Conservation (phyloP, 2,329 filamentous ascomycete genomes). For the Ascochyta pisi region DNA sequence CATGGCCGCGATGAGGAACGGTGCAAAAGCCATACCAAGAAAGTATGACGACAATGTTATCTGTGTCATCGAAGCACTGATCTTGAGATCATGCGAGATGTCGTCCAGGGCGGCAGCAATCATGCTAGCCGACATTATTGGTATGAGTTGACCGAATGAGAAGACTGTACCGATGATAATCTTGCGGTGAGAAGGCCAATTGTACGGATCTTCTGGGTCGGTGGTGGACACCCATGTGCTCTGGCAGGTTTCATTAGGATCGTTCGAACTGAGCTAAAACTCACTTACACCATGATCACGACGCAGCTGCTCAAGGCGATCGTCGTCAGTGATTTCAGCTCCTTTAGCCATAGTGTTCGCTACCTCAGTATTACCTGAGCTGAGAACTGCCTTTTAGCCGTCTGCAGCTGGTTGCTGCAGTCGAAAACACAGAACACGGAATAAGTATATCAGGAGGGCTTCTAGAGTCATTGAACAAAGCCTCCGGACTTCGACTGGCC, state of each 20-base stretch:
- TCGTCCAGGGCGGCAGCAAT: slow-evolving; percentile 19
- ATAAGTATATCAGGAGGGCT: background rate
- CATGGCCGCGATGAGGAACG: slow-evolving; percentile 16
- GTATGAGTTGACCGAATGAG: slow-evolving; percentile 22
- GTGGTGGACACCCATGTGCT: background rate
- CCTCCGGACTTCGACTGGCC: too few species aligned
- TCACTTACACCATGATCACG: background rate
- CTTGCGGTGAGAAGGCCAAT: slow-evolving; percentile 37
- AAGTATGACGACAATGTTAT: slow-evolving; percentile 21
- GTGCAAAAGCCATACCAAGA: slow-evolving; percentile 22
- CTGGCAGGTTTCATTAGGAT: background rate
- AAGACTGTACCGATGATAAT: slow-evolving; percentile 19
- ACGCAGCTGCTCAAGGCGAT: background rate
- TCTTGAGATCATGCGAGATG: slow-evolving; percentile 18
- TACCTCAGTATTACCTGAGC: too few species aligned
- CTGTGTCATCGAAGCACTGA: slow-evolving; percentile 18
- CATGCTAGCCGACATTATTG: slow-evolving; percentile 26
- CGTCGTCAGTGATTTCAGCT: too few species aligned
- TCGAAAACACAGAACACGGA: too few species aligned
- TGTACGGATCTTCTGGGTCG: slow-evolving; percentile 41
- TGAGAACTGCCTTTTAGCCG: too few species aligned
- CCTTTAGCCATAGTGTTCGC: too few species aligned
- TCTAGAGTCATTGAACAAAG: too few species aligned
- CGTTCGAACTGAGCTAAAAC: background rate
- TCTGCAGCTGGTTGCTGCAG: too few species aligned